Base-by-base conservation (phyloP, 1,284 basidiomycete species). In the Cystobasidiaceae sp. region DNA sequence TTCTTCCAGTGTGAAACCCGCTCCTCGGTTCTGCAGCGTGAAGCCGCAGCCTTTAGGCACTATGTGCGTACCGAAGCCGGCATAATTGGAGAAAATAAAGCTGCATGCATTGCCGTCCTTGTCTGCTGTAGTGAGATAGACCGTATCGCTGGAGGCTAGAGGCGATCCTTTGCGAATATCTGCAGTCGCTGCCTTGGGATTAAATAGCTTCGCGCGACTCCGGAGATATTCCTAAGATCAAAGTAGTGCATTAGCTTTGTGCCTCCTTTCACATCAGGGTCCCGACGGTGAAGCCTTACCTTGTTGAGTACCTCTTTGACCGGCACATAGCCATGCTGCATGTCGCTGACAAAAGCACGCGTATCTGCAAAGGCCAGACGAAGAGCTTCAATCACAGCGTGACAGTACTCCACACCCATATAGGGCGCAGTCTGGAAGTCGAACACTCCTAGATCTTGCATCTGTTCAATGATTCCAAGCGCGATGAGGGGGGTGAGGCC, bases 11-110 rank as follows among this genome's bases (percentile, higher is more conserved):
- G 85, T 81, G 75, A 97, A 98, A 13, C 88, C 87, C 5, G 85
- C 82, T 2, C 94, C 94, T 65, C 94, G 83, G 77, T 96, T 96
- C 77, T 97, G 94, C 8, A 98, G 81, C 0, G 93, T 97, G 75
- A 98, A 97, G 0, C 94, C 94, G 73, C 91, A 94, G 0, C 87
- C 92, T 70, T 87, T 85, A 0, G 94, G 94, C 37, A 97, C 82
- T 25, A 92, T 92, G 83, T 66, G 74, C 0, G 75, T 77, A 4
- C 82, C 81, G 62, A 82, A 82, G 0, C 81, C 80, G 70, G 75
- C 73, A 58, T 76, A 70, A 49, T 71, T 68, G 19, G 60, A 68
- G 49, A 59, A 56, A 68, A 97, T 97, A 76, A 87, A 96, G 69
- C 89, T 93, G 77, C 91, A 94, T 1, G 90, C 68, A 67, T 73